phyloP scores from a whole-genome alignment of 805 yeast species.

The Kodamaea restingae region DNA sequence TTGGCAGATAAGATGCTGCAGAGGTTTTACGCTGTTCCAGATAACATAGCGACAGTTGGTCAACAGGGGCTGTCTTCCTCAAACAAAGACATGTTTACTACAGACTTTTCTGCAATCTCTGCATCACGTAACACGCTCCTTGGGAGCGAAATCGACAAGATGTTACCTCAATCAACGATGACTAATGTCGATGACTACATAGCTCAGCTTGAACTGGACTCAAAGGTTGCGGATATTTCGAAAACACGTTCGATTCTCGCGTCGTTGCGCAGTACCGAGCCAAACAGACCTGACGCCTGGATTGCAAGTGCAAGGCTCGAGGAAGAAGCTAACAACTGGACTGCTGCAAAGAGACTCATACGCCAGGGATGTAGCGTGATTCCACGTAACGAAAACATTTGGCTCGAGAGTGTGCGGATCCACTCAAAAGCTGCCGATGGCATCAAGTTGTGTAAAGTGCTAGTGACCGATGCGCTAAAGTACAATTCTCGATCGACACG shows the following conservation, averaged over 20 bases:
- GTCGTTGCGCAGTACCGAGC: constrained; percentile 70
- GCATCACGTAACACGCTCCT: constrained; percentile 61
- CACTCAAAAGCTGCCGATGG: constrained; percentile 44
- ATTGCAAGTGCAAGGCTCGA: constrained; percentile 82
- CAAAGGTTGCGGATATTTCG: constrained; percentile 49
- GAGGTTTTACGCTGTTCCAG: constrained; percentile 82
- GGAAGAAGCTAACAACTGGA: constrained; percentile 52
- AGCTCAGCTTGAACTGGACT: constrained; percentile 3
- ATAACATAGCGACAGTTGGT: constrained; percentile 49
- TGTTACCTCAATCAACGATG: constrained; percentile 8
- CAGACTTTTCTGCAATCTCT: constrained; percentile 53
- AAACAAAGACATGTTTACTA: too few species aligned
- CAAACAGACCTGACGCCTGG: constrained; percentile 75
- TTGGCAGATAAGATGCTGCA: constrained; percentile 57
- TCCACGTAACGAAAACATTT: constrained; percentile 64
- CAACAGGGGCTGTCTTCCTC: too few species aligned
- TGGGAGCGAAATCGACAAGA: constrained; percentile 47
- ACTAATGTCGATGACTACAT: constrained; percentile 8
- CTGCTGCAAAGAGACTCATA: constrained; percentile 56
- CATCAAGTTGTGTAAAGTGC: constrained; percentile 44
- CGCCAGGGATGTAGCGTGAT: constrained; percentile 71
- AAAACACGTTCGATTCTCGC: constrained; percentile 57
- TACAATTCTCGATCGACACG: constrained; percentile 51
- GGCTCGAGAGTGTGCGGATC: constrained; percentile 77
- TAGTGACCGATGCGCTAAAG: constrained; percentile 64